Base-by-base conservation (phyloP, 257 asterid species). In the Gardenia jasminoides region DNA sequence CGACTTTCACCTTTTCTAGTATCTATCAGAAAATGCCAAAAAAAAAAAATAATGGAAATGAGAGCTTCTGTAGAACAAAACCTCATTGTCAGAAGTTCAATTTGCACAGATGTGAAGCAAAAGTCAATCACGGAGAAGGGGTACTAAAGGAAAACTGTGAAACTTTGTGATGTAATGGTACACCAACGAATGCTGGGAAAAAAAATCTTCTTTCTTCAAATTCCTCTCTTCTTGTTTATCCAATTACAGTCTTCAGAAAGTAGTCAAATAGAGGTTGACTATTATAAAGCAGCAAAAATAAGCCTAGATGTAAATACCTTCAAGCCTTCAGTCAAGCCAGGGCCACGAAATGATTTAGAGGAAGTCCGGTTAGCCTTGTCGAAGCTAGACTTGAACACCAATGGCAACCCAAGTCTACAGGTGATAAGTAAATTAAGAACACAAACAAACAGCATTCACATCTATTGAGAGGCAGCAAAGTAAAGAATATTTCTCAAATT, bases 281-380 rank as follows among this genome's bases (percentile, higher is more conserved):
- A 75, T 13, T 5, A 59, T 41, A 74, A 50, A 61, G 41, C 56
- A 77, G 44, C 3, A 13, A 73, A 64, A 43, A n/a, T 11, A 41
- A 28, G n/a, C 69, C 67, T 20, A 75, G 0, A 56, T 20, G 61
- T 24, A 48, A 64, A 74, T 83, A 90, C 96, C 93, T 88, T 90
- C 86, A 93, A 86, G 81, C 98, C 97, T 83, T 93, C 88, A 11
- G 79, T 76, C 85, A 93, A 81, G 71, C 98, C 98, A 47, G 98
- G 98, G 41, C 98, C 97, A 3, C 98, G 94, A 61, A 93, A 93
- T 76, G 98, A 93, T 83, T 90, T 92, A 15, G 97, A 93, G 46
- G 94, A 92, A 59, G 98, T 93, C 47, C 98, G 86, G 81, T 92
- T 93, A 75, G 96, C 98, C 85, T 93, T 93, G 82, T 93, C 98